A percentile compares a stretch with the other conserved stretches of the same genome.
Evolutionary conservation across 129 eudicot genomes (phyloP).

Genomic region (Arctium minus): DNA sequence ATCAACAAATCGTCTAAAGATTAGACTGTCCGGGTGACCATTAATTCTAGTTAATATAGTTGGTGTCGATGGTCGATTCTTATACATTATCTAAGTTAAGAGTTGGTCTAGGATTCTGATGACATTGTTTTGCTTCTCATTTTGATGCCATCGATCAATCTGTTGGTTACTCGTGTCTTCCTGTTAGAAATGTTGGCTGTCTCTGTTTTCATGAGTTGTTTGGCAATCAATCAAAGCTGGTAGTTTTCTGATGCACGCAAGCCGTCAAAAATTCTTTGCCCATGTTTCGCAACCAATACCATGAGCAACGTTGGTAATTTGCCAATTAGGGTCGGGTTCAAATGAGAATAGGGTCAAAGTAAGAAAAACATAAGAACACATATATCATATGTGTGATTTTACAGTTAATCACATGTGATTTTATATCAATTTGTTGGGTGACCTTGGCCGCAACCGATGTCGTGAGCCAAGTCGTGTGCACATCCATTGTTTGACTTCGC

Average conservation of each 20-base stretch:
- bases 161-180: slow-evolving; percentile 2
- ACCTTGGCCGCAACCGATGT: no score
- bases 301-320: neutral
- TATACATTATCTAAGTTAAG: slow-evolving; percentile 10
- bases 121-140: neutral
- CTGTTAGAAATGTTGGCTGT: neutral
- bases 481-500: neutral
- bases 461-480: neutral
- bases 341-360: neutral
- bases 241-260: neutral
- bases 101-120: slow-evolving; percentile 14
- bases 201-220: neutral
- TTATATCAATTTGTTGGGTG: no score
- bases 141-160: slow-evolving; percentile 3
- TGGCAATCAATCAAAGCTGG: neutral
- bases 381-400: neutral
- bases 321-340: neutral
- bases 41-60: slow-evolving; percentile 12
- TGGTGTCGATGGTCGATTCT: neutral
- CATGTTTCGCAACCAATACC: neutral
- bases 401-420: neutral
- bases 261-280: neutral
- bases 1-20: slow-evolving; percentile 47
- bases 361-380: neutral
- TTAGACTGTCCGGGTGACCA: neutral